phyloP scores from a whole-genome alignment of 768 basidiomycete genomes.

The Crucibulum laeve region DNA sequence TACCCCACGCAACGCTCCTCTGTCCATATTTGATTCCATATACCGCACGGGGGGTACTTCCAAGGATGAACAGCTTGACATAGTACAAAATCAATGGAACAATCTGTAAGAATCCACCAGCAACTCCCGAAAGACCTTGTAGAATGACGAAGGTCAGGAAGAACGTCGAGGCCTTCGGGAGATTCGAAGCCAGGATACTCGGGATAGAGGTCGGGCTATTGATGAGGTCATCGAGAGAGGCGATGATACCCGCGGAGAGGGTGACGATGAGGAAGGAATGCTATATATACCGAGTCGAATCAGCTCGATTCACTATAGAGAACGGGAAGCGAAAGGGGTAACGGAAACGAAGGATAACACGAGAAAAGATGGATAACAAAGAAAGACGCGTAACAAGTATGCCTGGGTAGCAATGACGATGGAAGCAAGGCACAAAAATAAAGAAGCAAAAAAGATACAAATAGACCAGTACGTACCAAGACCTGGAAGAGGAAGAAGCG shows the following conservation, averaged over 20 bases:
- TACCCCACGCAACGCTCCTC: slow-evolving; percentile 73
- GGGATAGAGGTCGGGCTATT: slow-evolving; percentile 70
- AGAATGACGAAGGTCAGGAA: slow-evolving; percentile 86
- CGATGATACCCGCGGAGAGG: slow-evolving; percentile 76
- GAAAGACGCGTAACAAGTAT: too few relatives aligned
- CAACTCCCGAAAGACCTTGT: slow-evolving; percentile 77
- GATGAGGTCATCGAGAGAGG: slow-evolving; percentile 58
- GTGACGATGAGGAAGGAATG: slow-evolving; percentile 94
- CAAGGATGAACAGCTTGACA: slow-evolving; percentile 82
- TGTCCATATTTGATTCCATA: slow-evolving; percentile 79
- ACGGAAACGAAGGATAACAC: too few relatives aligned
- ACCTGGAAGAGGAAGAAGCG: slow-evolving; percentile 92
- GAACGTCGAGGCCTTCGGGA: slow-evolving; percentile 85
- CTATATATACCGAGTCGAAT: slow-evolving; percentile 31
- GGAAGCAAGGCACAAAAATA: not conserved
- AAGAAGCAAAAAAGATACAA: not conserved
- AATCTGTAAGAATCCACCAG: slow-evolving; percentile 76
- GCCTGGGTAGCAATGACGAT: too few relatives aligned
- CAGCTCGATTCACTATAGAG: too few relatives aligned
- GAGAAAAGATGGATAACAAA: too few relatives aligned
- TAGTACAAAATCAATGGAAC: slow-evolving; percentile 81
- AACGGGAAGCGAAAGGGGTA: too few relatives aligned
- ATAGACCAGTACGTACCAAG: slow-evolving; percentile 50
- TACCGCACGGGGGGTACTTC: slow-evolving; percentile 83
- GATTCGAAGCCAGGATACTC: slow-evolving; percentile 63